Evolutionary conservation across 805 yeast genomes (phyloP).

Genomic region (Myxozyma monticola): DNA sequence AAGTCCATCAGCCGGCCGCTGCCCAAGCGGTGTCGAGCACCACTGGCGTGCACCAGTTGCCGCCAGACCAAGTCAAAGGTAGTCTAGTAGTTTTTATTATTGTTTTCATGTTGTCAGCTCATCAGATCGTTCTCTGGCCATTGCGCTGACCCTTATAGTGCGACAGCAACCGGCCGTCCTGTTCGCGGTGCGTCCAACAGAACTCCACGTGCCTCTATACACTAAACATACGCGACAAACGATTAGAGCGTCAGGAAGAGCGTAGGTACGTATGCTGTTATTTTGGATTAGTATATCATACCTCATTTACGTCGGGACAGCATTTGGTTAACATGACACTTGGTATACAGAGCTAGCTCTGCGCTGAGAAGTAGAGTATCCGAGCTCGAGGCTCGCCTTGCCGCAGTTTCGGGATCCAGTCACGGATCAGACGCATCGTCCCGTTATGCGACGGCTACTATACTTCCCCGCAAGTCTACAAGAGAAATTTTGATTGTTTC

Average conservation of each 20-base stretch:
- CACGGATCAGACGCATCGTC: background rate
- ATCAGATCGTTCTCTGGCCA: too few relatives aligned
- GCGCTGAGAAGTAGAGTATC: background rate
- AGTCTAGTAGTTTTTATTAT: background rate
- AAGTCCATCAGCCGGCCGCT: background rate
- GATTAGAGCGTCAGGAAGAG: background rate
- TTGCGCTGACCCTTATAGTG: background rate
- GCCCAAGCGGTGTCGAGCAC: background rate
- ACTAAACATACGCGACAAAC: background rate
- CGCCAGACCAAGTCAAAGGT: conserved; percentile 2
- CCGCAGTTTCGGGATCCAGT: background rate
- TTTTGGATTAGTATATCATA: too few relatives aligned
- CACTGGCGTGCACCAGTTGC: background rate
- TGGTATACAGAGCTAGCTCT: background rate
- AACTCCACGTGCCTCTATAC: background rate
- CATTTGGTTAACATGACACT: background rate
- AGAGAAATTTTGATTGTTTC: background rate
- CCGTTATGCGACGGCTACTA: background rate
- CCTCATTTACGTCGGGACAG: too few relatives aligned
- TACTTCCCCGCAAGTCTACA: background rate
- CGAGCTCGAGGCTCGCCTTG: background rate
- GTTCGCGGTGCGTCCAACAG: background rate
- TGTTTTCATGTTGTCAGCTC: background rate
- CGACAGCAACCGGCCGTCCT: background rate
- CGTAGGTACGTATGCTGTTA: conserved; percentile 1